Evolutionary conservation across 1,284 basidiomycete genomes (phyloP).

Genomic region (Calocybe gambosa): DNA sequence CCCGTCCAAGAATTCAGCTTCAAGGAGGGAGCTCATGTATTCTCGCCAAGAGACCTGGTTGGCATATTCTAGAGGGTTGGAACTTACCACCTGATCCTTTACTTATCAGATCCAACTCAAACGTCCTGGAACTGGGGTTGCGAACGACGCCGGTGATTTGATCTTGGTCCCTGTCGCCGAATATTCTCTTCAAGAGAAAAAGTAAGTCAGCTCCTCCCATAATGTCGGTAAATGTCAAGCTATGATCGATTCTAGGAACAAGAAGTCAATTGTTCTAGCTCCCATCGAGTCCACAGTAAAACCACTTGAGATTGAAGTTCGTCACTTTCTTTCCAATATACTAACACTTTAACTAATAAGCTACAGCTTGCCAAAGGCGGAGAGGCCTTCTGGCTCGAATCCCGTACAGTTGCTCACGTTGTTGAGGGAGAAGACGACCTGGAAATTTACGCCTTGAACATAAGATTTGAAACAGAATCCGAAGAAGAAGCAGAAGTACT

Average conservation of each 20-base stretch:
- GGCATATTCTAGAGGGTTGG: not conserved
- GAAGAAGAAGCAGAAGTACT: constrained; percentile 21
- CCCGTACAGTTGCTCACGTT: constrained; percentile 62
- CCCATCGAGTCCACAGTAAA: constrained; percentile 44
- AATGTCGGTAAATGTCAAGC: not conserved
- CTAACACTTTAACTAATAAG: not conserved
- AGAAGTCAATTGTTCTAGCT: constrained; percentile 60
- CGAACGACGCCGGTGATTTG: constrained; percentile 61
- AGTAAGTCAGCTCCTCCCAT: constrained; percentile 41
- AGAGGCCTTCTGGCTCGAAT: constrained; percentile 71
- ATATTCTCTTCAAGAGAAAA: constrained; percentile 63
- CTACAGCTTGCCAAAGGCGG: constrained; percentile 53
- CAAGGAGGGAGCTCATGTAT: constrained; percentile 49
- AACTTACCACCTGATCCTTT: not conserved
- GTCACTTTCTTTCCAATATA: constrained; percentile 12
- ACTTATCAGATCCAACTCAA: constrained; percentile 42
- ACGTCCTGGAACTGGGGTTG: constrained; percentile 59
- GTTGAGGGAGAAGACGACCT: constrained; percentile 48
- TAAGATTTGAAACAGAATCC: constrained; percentile 33
- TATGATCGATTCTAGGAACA: constrained; percentile 41
- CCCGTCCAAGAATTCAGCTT: constrained; percentile 41
- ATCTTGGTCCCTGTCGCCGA: constrained; percentile 64
- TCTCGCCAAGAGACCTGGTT: constrained; percentile 58
- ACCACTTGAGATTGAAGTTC: constrained; percentile 44
- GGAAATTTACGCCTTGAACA: constrained; percentile 52